These are phyloP conservation scores for Saccharomycopsis sp. DNA, from an alignment of 805 yeast genomes.

Conservation along the genomic window DNA sequence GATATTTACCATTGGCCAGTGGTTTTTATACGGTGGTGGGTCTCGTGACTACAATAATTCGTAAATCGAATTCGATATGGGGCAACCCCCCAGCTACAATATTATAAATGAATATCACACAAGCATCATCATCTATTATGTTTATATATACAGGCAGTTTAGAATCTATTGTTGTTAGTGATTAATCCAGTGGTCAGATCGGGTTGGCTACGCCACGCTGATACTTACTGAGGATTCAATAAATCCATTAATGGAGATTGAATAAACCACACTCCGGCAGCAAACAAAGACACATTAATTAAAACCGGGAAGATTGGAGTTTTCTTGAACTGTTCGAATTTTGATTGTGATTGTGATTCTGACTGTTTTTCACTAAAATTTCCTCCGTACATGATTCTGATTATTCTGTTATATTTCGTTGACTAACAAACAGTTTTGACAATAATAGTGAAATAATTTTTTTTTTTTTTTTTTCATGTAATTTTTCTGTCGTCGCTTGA, in stretches of 20 bases:
- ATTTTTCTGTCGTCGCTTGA: neutral
- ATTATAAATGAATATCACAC: too few relatives aligned
- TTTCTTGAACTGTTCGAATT: conserved; percentile 46
- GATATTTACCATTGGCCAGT: too few relatives aligned
- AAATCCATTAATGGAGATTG: conserved; percentile 77
- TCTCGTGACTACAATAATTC: too few relatives aligned
- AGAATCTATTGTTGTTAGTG: neutral
- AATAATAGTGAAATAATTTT: neutral
- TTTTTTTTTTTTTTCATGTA: neutral
- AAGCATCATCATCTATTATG: too few relatives aligned
- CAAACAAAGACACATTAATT: conserved; percentile 56
- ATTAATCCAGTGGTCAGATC: neutral
- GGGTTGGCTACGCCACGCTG: neutral
- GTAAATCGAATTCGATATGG: too few relatives aligned
- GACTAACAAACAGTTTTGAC: neutral
- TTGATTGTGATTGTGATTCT: conserved; percentile 19
- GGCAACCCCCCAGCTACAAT: too few relatives aligned
- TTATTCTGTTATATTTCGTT: neutral
- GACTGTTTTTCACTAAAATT: conserved; percentile 6
- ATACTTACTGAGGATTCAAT: conserved; percentile 63
- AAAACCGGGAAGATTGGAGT: conserved; percentile 62
- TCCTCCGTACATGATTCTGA: conserved; percentile 15
- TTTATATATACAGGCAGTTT: neutral
- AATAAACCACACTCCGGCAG: conserved; percentile 67
- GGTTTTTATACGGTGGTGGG: too few relatives aligned